A percentile compares a stretch with the other conserved stretches of the same genome.
Evolutionary conservation across 176 grass and related monocot genomes (phyloP).

Genomic region (Triticum urartu): DNA sequence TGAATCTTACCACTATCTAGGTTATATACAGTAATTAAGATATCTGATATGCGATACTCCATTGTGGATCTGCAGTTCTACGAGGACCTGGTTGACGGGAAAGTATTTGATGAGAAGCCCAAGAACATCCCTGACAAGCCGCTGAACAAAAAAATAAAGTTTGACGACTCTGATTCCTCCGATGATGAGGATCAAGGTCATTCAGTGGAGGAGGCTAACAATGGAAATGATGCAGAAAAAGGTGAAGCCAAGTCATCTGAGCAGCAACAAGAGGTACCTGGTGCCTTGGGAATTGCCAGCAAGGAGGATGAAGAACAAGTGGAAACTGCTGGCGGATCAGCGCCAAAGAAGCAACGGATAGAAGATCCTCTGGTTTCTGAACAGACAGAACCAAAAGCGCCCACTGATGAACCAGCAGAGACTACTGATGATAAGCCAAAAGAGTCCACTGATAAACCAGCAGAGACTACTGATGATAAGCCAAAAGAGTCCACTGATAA

Average conservation of each 20-base stretch:
- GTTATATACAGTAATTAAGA: neutral
- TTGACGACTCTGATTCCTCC: constrained; percentile 80
- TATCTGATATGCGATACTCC: neutral
- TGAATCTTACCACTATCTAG: neutral
- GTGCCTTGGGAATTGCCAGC: neutral
- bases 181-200: constrained; percentile 52
- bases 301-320: constrained; percentile 31
- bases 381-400: neutral
- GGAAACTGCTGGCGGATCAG: constrained; percentile 42
- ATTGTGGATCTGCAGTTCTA: constrained; percentile 64
- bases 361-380: constrained; percentile 30
- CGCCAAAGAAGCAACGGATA: constrained; percentile 64
- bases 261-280: constrained; percentile 25
- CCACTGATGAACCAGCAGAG: constrained; percentile 8
- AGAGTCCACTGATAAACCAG: constrained; percentile 39
- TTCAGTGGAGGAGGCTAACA: constrained; percentile 39
- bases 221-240: constrained; percentile 45
- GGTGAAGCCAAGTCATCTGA: constrained; percentile 22
- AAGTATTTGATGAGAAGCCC: constrained; percentile 34
- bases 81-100: constrained; percentile 66
- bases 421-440: constrained; percentile 1
- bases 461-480: neutral
- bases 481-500: constrained; percentile 13
- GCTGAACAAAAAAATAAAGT: constrained; percentile 83
- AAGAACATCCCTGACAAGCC: constrained; percentile 47